Evolutionary conservation across 2,329 filamentous ascomycete genomes (phyloP).

Genomic region (Alternaria longipes): DNA sequence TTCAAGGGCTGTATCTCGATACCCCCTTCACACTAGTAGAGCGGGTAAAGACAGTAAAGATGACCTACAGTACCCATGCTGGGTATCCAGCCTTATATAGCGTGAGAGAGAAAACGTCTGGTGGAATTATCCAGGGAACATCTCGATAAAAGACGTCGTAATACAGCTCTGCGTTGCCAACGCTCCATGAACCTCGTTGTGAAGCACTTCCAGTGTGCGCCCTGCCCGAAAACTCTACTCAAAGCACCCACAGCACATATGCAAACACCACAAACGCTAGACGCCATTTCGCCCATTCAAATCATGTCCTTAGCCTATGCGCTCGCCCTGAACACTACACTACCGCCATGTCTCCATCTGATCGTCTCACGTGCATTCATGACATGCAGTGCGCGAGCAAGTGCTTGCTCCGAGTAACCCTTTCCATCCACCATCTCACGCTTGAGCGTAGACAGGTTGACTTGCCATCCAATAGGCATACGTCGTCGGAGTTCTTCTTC

Average conservation of each 20-base stretch:
- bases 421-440: slow-evolving; percentile 92
- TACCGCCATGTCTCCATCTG: slow-evolving; percentile 74
- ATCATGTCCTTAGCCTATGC: slow-evolving; percentile 11
- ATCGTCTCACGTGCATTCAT: slow-evolving; percentile 88
- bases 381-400: slow-evolving; percentile 85
- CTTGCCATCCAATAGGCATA: slow-evolving; percentile 94
- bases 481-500: slow-evolving; percentile 88
- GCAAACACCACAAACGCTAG: slow-evolving; percentile 5
- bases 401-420: slow-evolving; percentile 85
- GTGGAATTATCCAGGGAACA: background rate
- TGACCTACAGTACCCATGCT: no score
- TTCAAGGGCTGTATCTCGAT: no score
- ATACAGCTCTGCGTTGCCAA: background rate
- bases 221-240: background rate
- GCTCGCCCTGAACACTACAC: slow-evolving; percentile 34
- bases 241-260: background rate
- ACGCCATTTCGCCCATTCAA: background rate
- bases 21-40: no score
- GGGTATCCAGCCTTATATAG: no score
- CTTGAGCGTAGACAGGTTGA: slow-evolving; percentile 83
- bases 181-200: background rate
- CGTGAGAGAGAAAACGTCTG: rapidly evolving
- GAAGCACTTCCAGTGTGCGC: background rate
- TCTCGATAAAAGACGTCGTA: background rate
- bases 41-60: no score